Conservation (phyloP, 495 filamentous ascomycete species). For the Lophiostoma macrostomum region DNA sequence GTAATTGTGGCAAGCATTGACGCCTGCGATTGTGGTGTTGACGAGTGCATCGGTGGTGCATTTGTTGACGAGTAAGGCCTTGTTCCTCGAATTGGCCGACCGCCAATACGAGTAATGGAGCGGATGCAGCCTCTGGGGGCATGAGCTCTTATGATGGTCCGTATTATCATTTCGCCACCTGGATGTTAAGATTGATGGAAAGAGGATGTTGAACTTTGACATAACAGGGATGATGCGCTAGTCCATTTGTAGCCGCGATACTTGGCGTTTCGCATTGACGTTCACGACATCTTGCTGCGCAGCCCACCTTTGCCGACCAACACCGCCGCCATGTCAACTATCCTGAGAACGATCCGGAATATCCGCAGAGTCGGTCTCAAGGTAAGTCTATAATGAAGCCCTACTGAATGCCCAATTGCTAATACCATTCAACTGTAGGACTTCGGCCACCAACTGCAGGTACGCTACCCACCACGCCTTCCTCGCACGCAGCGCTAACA, state of each 20-base stretch:
- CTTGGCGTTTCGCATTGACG: constrained; percentile 6
- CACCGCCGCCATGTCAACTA: constrained; percentile 75
- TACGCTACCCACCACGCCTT: constrained; percentile 44
- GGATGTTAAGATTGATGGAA: too few relatives aligned
- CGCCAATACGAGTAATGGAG: neutral
- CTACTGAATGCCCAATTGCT: constrained; percentile 18
- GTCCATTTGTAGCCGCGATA: too few relatives aligned
- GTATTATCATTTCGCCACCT: constrained; percentile 41
- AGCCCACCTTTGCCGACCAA: constrained; percentile 1
- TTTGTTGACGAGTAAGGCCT: constrained; percentile 33
- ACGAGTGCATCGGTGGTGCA: constrained; percentile 19
- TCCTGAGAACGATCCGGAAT: constrained; percentile 81
- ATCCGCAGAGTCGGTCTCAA: constrained; percentile 82
- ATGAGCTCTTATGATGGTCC: constrained; percentile 24
- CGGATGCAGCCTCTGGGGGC: neutral
- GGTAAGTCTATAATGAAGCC: constrained; percentile 48
- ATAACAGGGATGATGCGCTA: neutral
- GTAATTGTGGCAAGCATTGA: constrained; percentile 65
- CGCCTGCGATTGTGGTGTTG: constrained; percentile 35
- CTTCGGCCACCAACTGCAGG: constrained; percentile 87
- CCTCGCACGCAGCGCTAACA: constrained; percentile 12
- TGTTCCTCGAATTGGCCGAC: constrained; percentile 10
- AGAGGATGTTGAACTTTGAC: neutral
- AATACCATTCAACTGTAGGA: constrained; percentile 57
- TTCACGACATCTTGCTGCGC: neutral